These are phyloP conservation scores for Phytophthora litchii DNA, from an alignment of 352 stramenopile genomes.

Conservation along the genomic window DNA sequence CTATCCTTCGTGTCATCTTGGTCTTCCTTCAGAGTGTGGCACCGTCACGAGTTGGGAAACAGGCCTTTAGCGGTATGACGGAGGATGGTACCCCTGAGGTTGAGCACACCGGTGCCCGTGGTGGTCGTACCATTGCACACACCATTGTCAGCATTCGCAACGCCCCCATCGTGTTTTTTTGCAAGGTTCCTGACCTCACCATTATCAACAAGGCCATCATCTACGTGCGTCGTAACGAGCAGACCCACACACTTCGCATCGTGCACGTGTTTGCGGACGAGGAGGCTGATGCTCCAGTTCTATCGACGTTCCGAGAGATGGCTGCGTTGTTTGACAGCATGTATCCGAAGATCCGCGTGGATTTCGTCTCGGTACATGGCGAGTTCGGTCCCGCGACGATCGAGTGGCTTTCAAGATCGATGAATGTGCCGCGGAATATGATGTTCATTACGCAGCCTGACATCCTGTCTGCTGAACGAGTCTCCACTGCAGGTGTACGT, in stretches of 20 bases:
- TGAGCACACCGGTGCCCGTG: constrained; percentile 70
- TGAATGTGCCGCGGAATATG: constrained; percentile 80
- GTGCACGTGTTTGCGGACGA: constrained; percentile 66
- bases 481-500: constrained; percentile 69
- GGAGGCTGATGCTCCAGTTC: constrained; percentile 13
- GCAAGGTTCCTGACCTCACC: constrained; percentile 90
- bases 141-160: constrained; percentile 83
- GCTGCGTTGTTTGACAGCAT: constrained; percentile 79
- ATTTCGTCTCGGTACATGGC: constrained; percentile 65
- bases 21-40: constrained; percentile 68
- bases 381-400: constrained; percentile 71
- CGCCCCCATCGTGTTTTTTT: constrained; percentile 93
- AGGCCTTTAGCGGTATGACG: neutral
- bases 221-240: constrained; percentile 93
- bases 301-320: constrained; percentile 40
- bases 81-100: constrained; percentile 7
- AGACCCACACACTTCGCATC: constrained; percentile 90
- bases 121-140: constrained; percentile 81
- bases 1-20: constrained; percentile 70
- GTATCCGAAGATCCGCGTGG: constrained; percentile 86
- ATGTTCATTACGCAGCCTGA: constrained; percentile 92
- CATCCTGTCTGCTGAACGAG: constrained; percentile 55
- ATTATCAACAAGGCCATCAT: constrained; percentile 95
- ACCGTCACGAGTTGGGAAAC: constrained; percentile 46
- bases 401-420: constrained; percentile 68